Conservation (phyloP, 257 asterid species). For the Orobanche coerulescens region DNA sequence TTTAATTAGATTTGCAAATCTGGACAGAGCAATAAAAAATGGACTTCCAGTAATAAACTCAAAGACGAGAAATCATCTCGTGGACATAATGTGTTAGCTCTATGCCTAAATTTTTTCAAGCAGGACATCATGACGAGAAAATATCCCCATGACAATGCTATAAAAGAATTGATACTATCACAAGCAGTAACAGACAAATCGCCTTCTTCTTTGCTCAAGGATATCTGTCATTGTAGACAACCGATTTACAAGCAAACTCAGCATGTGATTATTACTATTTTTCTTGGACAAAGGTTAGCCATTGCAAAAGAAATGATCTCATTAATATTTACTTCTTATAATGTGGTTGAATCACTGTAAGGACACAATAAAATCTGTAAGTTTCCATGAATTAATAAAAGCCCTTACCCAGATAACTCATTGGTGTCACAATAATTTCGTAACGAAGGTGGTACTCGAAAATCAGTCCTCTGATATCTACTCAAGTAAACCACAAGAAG, state of each 20-base stretch:
- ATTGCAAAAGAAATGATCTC: background rate
- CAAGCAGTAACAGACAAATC: background rate
- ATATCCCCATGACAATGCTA: too few species aligned
- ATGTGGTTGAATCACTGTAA: background rate
- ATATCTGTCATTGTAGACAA: background rate
- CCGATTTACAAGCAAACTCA: background rate
- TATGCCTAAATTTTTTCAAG: slow-evolving; percentile 6
- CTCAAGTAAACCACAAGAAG: slow-evolving; percentile 11
- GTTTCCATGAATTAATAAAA: slow-evolving; percentile 6
- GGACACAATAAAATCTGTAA: background rate
- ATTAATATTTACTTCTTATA: slow-evolving; percentile 4
- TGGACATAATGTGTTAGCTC: background rate
- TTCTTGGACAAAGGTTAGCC: slow-evolving; percentile 8
- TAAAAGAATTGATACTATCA: too few species aligned
- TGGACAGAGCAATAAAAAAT: background rate
- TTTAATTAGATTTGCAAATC: background rate
- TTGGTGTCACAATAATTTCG: slow-evolving; percentile 44
- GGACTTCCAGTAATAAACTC: background rate
- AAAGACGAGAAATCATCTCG: background rate
- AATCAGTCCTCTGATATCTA: slow-evolving; percentile 76
- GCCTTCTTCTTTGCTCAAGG: slow-evolving; percentile 20
- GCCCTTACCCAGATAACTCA: slow-evolving; percentile 42
- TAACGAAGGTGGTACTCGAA: slow-evolving; percentile 70
- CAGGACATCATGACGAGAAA: too few species aligned
- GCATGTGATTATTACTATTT: background rate